Conservation (phyloP, 2,329 filamentous ascomycete genomes). For the Gnomoniopsis sp. region DNA sequence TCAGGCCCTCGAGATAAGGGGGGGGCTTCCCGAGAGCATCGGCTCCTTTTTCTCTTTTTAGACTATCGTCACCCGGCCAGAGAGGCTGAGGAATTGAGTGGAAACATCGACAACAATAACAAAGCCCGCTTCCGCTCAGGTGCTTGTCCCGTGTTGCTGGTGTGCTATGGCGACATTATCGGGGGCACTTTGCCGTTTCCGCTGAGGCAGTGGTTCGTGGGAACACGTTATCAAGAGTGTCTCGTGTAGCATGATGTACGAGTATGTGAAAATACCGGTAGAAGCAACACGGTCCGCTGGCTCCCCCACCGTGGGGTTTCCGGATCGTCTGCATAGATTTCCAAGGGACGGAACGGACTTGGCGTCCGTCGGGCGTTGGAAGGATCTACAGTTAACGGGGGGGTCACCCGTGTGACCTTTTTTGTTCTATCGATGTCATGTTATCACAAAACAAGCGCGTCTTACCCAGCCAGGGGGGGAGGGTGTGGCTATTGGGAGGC, state of each 20-base stretch:
- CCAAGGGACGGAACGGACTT: not conserved
- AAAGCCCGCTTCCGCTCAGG: not conserved
- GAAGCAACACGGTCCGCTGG: too few relatives aligned
- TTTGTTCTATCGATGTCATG: too few relatives aligned
- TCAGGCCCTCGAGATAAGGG: not conserved
- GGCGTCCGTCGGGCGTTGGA: not conserved
- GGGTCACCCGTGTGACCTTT: not conserved
- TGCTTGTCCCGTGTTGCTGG: not conserved
- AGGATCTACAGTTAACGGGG: not conserved
- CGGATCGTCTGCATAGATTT: not conserved
- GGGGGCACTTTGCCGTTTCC: not conserved
- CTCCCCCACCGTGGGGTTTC: too few relatives aligned
- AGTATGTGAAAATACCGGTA: too few relatives aligned
- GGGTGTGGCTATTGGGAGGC: conserved; percentile 3
- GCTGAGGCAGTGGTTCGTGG: not conserved
- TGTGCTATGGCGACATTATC: not conserved
- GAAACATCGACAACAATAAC: not conserved
- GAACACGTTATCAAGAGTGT: too few relatives aligned
- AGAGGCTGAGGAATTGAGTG: not conserved
- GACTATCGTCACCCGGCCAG: not conserved
- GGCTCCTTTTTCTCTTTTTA: not conserved
- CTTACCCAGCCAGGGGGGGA: not conserved
- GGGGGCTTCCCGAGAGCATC: not conserved
- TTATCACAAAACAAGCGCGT: not conserved
- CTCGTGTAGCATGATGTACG: too few relatives aligned